Evolutionary conservation across 1,284 basidiomycete species (phyloP).

Genomic region (Ganoderma sp.): DNA sequence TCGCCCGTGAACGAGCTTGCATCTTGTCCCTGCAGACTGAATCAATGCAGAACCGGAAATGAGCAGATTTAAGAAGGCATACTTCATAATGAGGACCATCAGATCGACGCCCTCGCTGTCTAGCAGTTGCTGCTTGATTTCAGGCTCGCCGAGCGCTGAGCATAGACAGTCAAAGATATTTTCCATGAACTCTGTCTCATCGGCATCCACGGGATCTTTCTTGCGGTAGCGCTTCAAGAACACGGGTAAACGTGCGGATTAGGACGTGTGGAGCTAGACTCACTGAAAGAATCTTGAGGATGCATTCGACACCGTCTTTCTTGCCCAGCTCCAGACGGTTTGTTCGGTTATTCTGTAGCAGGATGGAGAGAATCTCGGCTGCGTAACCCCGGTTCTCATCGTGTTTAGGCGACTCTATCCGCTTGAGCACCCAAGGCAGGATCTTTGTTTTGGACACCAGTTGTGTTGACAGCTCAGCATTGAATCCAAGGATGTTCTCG

Average conservation of each 20-base stretch:
- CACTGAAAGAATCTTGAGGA: constrained; percentile 84
- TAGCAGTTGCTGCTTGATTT: constrained; percentile 83
- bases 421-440: constrained; percentile 79
- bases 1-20: constrained; percentile 78
- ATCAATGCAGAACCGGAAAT: not conserved
- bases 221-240: constrained; percentile 80
- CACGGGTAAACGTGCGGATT: not conserved
- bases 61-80: constrained; percentile 36
- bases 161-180: constrained; percentile 93
- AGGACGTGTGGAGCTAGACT: constrained; percentile 41
- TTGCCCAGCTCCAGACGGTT: constrained; percentile 72
- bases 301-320: constrained; percentile 79
- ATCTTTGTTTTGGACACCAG: constrained; percentile 79
- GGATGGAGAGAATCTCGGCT: constrained; percentile 87
- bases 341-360: constrained; percentile 75
- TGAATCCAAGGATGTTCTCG: constrained; percentile 90
- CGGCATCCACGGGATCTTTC: constrained; percentile 81
- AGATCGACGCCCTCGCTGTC: constrained; percentile 95
- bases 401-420: constrained; percentile 75
- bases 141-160: constrained; percentile 75
- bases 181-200: constrained; percentile 97
- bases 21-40: constrained; percentile 72
- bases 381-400: constrained; percentile 90
- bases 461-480: constrained; percentile 72
- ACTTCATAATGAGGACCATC: constrained; percentile 97